phyloP scores from a whole-genome alignment of 2,329 filamentous ascomycete genomes.

The Exophiala calicioides region DNA sequence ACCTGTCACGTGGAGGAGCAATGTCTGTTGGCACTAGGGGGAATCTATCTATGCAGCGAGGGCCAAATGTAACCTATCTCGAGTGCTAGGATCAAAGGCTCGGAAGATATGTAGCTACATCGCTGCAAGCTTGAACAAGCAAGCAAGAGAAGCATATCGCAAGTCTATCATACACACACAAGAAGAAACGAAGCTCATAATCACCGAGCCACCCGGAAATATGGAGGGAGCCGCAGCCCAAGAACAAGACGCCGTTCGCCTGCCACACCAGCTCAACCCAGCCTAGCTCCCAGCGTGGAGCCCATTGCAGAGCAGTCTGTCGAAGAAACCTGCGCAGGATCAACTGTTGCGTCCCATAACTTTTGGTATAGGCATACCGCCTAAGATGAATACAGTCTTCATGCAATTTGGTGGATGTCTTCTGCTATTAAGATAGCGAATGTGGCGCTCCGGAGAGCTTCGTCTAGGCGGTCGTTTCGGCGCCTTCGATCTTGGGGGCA shows the following conservation, averaged over 20 bases:
- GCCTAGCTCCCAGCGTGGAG: conserved; percentile 10
- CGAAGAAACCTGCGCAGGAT: too few species aligned
- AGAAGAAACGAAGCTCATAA: conserved; percentile 15
- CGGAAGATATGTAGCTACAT: conserved; percentile 16
- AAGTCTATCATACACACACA: conserved; percentile 29
- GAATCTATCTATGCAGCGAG: conserved; percentile 20
- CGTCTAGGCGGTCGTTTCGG: conserved; percentile 28
- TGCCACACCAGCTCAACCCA: conserved; percentile 15
- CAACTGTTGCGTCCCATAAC: conserved; percentile 23
- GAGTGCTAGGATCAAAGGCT: conserved; percentile 7
- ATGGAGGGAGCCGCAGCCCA: conserved; percentile 12
- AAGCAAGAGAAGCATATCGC: conserved; percentile 15
- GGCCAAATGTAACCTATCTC: conserved; percentile 12
- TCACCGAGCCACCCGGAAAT: conserved; percentile 18
- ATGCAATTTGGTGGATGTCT: conserved; percentile 21
- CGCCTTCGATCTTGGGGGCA: conserved; percentile 23
- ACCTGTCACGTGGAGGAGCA: too few species aligned
- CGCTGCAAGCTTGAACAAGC: conserved; percentile 2
- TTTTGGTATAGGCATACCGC: conserved; percentile 28
- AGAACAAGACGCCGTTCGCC: conserved; percentile 25
- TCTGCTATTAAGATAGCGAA: conserved; percentile 15
- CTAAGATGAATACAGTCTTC: conserved; percentile 22
- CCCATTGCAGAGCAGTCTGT: conserved; percentile 16
- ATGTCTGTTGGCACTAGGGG: conserved; percentile 15
- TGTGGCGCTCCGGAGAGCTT: conserved; percentile 3